Evolutionary conservation across 2,329 filamentous ascomycete species (phyloP).

Genomic region (Dactylellina leptospora): DNA sequence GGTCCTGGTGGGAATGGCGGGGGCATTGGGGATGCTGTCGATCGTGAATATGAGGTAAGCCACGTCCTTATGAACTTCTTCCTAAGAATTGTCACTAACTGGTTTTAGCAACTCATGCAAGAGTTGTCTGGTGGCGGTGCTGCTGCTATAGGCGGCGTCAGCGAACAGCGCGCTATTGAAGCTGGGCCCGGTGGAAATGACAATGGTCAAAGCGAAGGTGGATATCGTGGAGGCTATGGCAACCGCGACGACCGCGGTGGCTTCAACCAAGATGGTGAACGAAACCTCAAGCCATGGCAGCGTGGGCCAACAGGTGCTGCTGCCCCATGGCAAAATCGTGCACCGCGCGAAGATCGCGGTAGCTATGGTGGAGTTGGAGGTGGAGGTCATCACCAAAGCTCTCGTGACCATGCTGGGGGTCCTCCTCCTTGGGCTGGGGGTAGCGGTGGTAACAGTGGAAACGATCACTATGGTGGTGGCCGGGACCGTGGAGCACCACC

Average conservation of each 20-base stretch:
- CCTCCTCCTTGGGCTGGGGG: constrained; percentile 65
- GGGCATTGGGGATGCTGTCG: constrained; percentile 79
- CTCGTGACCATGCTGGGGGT: constrained; percentile 64
- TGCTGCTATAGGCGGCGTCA: constrained; percentile 67
- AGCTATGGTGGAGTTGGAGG: constrained; percentile 62
- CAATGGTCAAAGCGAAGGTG: constrained; percentile 60
- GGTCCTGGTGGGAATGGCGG: too few relatives aligned
- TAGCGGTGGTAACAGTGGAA: constrained; percentile 59
- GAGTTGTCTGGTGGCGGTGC: constrained; percentile 80
- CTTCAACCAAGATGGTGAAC: constrained; percentile 58
- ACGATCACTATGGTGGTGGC: constrained; percentile 68
- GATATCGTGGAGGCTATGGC: constrained; percentile 54
- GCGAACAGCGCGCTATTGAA: constrained; percentile 77
- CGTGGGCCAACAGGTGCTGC: constrained; percentile 82
- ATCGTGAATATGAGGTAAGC: constrained; percentile 92
- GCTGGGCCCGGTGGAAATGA: constrained; percentile 73
- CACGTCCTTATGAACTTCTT: neutral
- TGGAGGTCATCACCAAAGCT: constrained; percentile 66
- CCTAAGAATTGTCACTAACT: constrained; percentile 61
- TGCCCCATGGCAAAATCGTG: constrained; percentile 76
- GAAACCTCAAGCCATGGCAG: constrained; percentile 84
- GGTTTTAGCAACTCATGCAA: constrained; percentile 86
- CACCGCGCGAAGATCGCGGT: constrained; percentile 64
- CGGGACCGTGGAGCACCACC: constrained; percentile 63
- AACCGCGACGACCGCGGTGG: constrained; percentile 49